phyloP scores from a whole-genome alignment of 2,329 filamentous ascomycete species.

The Clonostachys byssicola region DNA sequence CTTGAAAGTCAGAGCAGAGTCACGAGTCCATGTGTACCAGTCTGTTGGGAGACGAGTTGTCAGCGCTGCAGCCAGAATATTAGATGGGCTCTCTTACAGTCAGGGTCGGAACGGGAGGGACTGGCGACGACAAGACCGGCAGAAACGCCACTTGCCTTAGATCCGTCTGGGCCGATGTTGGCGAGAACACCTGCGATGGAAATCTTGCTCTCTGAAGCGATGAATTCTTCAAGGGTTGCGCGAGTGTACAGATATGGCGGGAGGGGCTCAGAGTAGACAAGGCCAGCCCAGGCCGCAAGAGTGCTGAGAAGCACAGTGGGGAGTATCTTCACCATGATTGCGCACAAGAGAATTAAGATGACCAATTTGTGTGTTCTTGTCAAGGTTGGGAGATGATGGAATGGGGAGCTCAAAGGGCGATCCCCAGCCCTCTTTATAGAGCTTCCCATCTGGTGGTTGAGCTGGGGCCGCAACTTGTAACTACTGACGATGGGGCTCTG shows the following conservation, averaged over 20 bases:
- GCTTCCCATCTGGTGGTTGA: no score
- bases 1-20: conserved; percentile 69
- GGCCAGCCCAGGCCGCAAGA: not conserved
- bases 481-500: no score
- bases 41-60: conserved; percentile 36
- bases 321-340: not conserved
- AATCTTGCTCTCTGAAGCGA: not conserved
- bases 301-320: not conserved
- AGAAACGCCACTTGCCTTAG: conserved; percentile 38
- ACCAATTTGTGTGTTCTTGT: no score
- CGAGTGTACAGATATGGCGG: not conserved
- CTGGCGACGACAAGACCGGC: conserved; percentile 53
- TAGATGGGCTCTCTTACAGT: conserved; percentile 38
- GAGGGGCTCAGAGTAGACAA: not conserved
- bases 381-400: no score
- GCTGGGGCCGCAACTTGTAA: no score
- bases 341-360: not conserved
- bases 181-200: conserved; percentile 2
- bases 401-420: no score
- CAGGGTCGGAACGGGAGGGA: conserved; percentile 46
- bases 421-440: no score
- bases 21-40: conserved; percentile 76
- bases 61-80: no score
- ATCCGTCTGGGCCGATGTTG: conserved; percentile 54
- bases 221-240: not conserved